Base-by-base conservation (phyloP, 495 filamentous ascomycete species). In the Penicillium coprophilum region DNA sequence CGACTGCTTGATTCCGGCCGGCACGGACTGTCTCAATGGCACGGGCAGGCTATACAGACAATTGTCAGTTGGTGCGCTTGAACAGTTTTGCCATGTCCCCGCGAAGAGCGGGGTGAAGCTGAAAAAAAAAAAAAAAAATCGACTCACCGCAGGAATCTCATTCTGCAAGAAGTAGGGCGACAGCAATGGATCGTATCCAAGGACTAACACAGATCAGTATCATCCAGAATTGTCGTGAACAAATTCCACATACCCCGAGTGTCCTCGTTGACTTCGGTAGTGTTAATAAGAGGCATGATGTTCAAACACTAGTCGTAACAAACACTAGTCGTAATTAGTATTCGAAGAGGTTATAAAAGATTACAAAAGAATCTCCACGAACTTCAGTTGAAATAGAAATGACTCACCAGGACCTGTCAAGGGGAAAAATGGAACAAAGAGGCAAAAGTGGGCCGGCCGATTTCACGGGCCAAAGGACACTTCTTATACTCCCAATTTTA, bases 161-260 rank as follows among this genome's bases (percentile, higher is more conserved):
- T 86, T 82, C 68, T 92, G 86, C 63, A 98, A 87, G 63, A 96
- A 83, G 57, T 88, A 84, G 17, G 94, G 94, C 30, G 91, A 87
- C 64, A 97, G 93, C 58, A 98, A 81, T 65, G 94, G 91, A 70
- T 97, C 92, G 77, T 98, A 92, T 58, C 94, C 93, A 64, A 94
- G 73, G 73, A 98, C 95, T 98, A 64, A 17, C 57, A 10, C 11
- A 39, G 20, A 24, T 19, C 6, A 53, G 27, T 8, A 41, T n/a
- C n/a, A n/a, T n/a, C n/a, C n/a, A n/a, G n/a, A n/a, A n/a, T n/a
- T n/a, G n/a, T n/a, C n/a, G n/a, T n/a, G n/a, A n/a, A n/a, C n/a
- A n/a, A n/a, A 20, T 47, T 31, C 44, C 43, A 64, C 72, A 63
- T 71, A 82, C 80, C 77, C 63, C 80, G 72, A 71, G 72, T 82